These are phyloP conservation scores for Podila minutissima DNA, from an alignment of 192 early-diverging fungal genomes.

Conservation along the genomic window DNA sequence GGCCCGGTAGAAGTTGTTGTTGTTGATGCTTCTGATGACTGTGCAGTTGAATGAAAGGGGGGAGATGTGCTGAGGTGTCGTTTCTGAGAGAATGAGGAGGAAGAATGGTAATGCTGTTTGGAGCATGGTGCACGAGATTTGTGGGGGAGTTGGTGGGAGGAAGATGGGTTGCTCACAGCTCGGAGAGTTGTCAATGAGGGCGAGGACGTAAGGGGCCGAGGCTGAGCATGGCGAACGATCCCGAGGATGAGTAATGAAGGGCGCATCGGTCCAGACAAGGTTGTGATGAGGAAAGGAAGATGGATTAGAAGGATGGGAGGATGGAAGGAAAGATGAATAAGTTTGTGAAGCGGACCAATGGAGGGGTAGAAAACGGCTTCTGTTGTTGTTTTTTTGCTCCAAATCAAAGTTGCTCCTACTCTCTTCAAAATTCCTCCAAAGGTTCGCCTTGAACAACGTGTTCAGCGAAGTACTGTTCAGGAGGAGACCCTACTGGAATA, in stretches of 20 bases:
- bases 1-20: background rate
- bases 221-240: background rate
- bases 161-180: background rate
- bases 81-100: background rate
- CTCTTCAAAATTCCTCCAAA: too few relatives aligned
- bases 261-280: background rate
- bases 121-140: too few relatives aligned
- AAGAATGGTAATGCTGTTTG: background rate
- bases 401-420: too few relatives aligned
- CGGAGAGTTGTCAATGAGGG: background rate
- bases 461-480: too few relatives aligned
- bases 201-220: background rate
- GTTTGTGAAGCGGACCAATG: too few relatives aligned
- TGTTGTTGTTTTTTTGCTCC: too few relatives aligned
- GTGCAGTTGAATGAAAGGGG: background rate
- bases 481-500: too few relatives aligned
- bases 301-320: background rate
- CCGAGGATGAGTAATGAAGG: background rate
- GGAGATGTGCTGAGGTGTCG: background rate
- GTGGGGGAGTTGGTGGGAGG: background rate
- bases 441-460: too few relatives aligned
- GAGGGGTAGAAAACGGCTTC: too few relatives aligned
- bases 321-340: background rate
- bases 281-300: background rate
- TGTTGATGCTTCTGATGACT: background rate